phyloP scores from a whole-genome alignment of 1,284 basidiomycete species.

The Trametes hirsuta region DNA sequence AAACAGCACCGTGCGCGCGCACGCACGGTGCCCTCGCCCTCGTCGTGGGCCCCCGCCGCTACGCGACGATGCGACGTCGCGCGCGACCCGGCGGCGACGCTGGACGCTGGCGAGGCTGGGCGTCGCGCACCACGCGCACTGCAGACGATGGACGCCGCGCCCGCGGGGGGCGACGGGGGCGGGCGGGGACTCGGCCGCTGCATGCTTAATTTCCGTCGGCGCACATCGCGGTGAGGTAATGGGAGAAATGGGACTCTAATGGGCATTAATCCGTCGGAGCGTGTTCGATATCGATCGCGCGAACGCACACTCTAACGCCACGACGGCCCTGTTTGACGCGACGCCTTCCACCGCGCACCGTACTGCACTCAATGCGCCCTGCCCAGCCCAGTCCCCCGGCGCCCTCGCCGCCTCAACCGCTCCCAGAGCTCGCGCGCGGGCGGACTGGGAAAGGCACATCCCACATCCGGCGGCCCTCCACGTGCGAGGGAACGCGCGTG shows the following conservation, averaged over 20 bases:
- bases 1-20: conserved; percentile 13
- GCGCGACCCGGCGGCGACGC: not conserved
- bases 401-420: too few species aligned
- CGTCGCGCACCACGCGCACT: not conserved
- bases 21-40: not conserved
- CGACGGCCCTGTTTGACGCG: conserved; percentile 18
- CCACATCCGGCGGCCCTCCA: conserved; percentile 16
- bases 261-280: not conserved
- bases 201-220: conserved; percentile 23
- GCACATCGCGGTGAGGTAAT: conserved; percentile 15
- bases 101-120: not conserved
- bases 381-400: too few species aligned
- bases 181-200: conserved; percentile 8
- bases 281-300: not conserved
- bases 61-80: not conserved
- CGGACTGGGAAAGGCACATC: not conserved
- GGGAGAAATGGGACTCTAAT: not conserved
- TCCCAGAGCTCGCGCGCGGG: not conserved
- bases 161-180: not conserved
- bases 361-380: too few species aligned
- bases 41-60: conserved; percentile 5
- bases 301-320: conserved; percentile 25
- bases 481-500: conserved; percentile 12
- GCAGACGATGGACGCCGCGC: too few species aligned
- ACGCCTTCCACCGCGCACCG: not conserved